Conservation (phyloP, 768 basidiomycete genomes). For the Pleurotus platypus region DNA sequence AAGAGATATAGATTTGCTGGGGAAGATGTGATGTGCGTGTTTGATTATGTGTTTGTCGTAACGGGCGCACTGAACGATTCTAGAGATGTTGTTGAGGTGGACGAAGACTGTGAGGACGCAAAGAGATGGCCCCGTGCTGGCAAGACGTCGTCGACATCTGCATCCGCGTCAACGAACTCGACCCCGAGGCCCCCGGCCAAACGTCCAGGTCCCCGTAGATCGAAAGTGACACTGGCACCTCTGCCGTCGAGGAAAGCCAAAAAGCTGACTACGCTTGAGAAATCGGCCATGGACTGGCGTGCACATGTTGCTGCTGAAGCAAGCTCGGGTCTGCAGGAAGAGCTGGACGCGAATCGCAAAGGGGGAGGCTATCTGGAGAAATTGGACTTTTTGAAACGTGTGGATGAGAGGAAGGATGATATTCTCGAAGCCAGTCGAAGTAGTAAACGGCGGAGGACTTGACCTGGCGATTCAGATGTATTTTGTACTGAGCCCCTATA, state of each 20-base stretch:
- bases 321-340: constrained; percentile 51
- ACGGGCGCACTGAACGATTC: neutral
- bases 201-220: constrained; percentile 64
- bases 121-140: constrained; percentile 57
- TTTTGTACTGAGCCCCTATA: neutral
- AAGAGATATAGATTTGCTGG: constrained; percentile 75
- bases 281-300: constrained; percentile 85
- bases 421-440: constrained; percentile 53
- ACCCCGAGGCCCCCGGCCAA: constrained; percentile 27
- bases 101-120: constrained; percentile 70
- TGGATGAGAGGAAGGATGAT: constrained; percentile 68
- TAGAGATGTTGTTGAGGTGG: constrained; percentile 75
- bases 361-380: constrained; percentile 83
- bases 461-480: neutral
- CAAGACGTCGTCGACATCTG: neutral
- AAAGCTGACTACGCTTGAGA: constrained; percentile 81
- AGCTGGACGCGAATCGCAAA: constrained; percentile 70
- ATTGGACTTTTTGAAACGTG: constrained; percentile 77
- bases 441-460: constrained; percentile 45
- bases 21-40: constrained; percentile 64
- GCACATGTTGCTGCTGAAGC: constrained; percentile 50
- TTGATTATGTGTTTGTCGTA: neutral
- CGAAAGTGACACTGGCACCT: constrained; percentile 52
- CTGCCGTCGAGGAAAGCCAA: constrained; percentile 58
- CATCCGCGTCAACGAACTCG: constrained; percentile 12